These are phyloP conservation scores for Aspergillus sp. DNA, from an alignment of 2,329 filamentous ascomycete genomes.

Conservation along the genomic window DNA sequence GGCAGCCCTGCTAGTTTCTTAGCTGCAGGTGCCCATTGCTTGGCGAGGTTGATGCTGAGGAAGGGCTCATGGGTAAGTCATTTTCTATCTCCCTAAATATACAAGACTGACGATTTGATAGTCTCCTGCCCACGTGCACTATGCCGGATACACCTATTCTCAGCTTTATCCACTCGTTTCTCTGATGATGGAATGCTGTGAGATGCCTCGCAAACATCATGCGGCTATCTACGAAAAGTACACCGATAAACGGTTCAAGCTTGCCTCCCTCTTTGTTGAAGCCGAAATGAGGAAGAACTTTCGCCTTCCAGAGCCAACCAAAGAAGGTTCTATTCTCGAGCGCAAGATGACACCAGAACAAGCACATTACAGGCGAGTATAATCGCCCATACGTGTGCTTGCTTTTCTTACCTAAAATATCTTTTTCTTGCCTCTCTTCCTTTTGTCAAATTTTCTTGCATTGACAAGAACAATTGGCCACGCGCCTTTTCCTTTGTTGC, in stretches of 20 bases:
- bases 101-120: constrained; percentile 39
- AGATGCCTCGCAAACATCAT: constrained; percentile 78
- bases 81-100: constrained; percentile 1
- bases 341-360: constrained; percentile 15
- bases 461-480: background rate
- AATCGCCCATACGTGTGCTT: constrained; percentile 9
- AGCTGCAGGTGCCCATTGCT: constrained; percentile 87
- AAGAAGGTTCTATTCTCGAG: constrained; percentile 16
- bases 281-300: constrained; percentile 67
- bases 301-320: constrained; percentile 43
- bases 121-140: constrained; percentile 82
- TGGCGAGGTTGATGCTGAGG: constrained; percentile 81
- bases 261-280: constrained; percentile 77
- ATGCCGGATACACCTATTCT: constrained; percentile 85
- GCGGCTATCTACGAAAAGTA: constrained; percentile 90
- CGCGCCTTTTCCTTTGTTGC: constrained; percentile 10
- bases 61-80: constrained; percentile 87
- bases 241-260: constrained; percentile 80
- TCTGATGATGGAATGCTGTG: constrained; percentile 84
- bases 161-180: constrained; percentile 77
- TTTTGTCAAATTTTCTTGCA: constrained; percentile 5
- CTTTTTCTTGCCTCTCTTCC: constrained; percentile 12
- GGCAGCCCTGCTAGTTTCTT: constrained; percentile 86
- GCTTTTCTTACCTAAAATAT: constrained; percentile 7
- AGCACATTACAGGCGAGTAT: constrained; percentile 22